These are phyloP conservation scores for Colletotrichum shisoi DNA, from an alignment of 2,329 filamentous ascomycete genomes.

Conservation along the genomic window DNA sequence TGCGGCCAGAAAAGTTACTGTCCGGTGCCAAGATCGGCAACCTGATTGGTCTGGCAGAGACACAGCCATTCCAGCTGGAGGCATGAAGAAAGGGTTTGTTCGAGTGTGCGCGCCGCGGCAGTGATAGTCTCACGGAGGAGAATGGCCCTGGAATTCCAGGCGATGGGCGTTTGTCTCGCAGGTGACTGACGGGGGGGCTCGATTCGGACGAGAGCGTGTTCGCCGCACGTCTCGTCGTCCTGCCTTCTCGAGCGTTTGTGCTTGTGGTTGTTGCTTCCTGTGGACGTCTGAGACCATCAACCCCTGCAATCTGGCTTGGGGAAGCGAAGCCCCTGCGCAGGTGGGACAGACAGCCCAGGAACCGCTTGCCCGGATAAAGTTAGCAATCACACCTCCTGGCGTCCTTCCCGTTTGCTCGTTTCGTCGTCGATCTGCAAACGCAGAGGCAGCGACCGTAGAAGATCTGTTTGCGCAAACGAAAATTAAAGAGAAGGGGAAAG, in stretches of 20 bases:
- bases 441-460: conserved; percentile 2
- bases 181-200: neutral
- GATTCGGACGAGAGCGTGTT: neutral
- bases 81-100: conserved; percentile 37
- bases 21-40: conserved; percentile 15
- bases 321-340: conserved; percentile 25
- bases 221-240: neutral
- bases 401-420: conserved; percentile 19
- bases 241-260: conserved; percentile 11
- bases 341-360: conserved; percentile 13
- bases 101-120: conserved; percentile 5
- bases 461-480: neutral
- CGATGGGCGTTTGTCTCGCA: neutral
- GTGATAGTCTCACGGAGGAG: neutral
- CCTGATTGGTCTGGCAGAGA: conserved; percentile 2
- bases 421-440: neutral
- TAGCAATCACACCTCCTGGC: conserved; percentile 14
- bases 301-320: conserved; percentile 18
- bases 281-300: neutral
- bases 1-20: conserved; percentile 27
- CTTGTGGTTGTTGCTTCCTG: conserved; percentile 4
- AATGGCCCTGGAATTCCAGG: conserved; percentile 9
- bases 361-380: conserved; percentile 34
- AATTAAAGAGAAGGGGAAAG: too few species aligned
- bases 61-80: conserved; percentile 23